Evolutionary conservation across 345 rosid species (phyloP), one percentile per base, ranked within the genome.

Genomic region (Brassica juncea): DNA sequence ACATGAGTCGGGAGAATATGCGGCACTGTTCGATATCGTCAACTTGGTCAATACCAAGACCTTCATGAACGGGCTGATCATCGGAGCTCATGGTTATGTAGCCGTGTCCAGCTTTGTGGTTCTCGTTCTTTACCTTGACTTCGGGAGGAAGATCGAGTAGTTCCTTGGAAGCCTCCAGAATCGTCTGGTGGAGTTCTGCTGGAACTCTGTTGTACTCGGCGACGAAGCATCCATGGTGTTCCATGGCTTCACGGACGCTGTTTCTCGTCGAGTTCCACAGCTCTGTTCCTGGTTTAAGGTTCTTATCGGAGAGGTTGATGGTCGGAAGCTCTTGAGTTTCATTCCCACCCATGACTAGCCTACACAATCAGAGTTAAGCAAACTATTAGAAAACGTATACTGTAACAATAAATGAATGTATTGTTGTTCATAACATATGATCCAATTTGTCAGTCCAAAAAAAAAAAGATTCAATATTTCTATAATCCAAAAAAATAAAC

Each of bases 181-280:
- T 57, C 0, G 58, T 25, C 10, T 62, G 31, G 59, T 81, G 84
- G 73, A 85, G 84, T 32, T 76, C 66, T 27, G n/a, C 4, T 0
- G 86, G 55, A 66, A 82, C 84, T 57, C 34, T 72, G 35, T 83
- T 80, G 72, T 71, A 86, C 12, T 68, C 70, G 1, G 85, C 88
- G 15, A 80, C 82, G 32, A 91, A 87, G 77, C 88, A 91, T 12
- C 93, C 92, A 10, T 82, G 84, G 19, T 84, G 72, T 57, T 91
- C 90, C 30, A 89, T 84, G 23, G 92, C 89, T 57, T 67, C 47
- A 34, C 79, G 80, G 67, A 91, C 80, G 1, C 77, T 67, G 2
- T 79, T 66, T 79, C 89, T 72, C 23, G 85, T 72, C 9, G 84
- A 68, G 61, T 15, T 60, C 91, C 93, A 91, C 10, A 73, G 65